Evolutionary conservation across 2,329 filamentous ascomycete species (phyloP), one percentile per base, ranked within the genome.

Genomic region (Scytalidium sp.): DNA sequence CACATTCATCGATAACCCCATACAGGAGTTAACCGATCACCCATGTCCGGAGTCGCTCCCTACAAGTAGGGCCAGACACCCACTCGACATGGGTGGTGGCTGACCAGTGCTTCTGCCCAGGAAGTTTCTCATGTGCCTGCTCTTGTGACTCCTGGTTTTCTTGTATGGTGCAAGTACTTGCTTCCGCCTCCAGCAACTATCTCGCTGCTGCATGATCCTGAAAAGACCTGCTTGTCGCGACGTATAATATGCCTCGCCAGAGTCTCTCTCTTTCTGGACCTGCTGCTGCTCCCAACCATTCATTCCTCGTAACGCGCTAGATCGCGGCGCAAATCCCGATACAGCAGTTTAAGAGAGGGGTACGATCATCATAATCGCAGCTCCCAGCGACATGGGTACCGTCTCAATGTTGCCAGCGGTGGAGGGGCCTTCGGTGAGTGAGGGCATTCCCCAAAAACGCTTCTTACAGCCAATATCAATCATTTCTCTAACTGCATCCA

Each of bases 401-500:
- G 49, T 32, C 19, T 46, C 49, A 19, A 29, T 41, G 19, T n/a
- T 46, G 27, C 41, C 49, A 7, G 46, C 43, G 36, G 29, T 45
- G 32, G 49, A 56, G 39, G 20, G 46, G 6, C 41, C 50, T 47
- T 8, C 19, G 41, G 52, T 56, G 41, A 54, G 50, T 52, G 13
- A 10, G 9, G 19, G 32, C 8, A 36, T 9, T 36, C 32, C 13
- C 32, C 32, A 36, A 13, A 29, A 20, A 27, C 7, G 9, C 46
- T 2, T 19, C n/a, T 42, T 46, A n/a, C 6, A 41, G n/a, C 25
- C 10, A 10, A 13, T 4, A n/a, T 20, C 40, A 47, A 43, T 50
- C 25, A 21, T n/a, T 19, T 45, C 10, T n/a, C 52, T 55, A 29
- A 59, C 39, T 17, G 19, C 3, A 23, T 15, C 51, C 43, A 62